Evolutionary conservation across 768 basidiomycete genomes (phyloP).

Genomic region (Coprinellus aureogranulatus): DNA sequence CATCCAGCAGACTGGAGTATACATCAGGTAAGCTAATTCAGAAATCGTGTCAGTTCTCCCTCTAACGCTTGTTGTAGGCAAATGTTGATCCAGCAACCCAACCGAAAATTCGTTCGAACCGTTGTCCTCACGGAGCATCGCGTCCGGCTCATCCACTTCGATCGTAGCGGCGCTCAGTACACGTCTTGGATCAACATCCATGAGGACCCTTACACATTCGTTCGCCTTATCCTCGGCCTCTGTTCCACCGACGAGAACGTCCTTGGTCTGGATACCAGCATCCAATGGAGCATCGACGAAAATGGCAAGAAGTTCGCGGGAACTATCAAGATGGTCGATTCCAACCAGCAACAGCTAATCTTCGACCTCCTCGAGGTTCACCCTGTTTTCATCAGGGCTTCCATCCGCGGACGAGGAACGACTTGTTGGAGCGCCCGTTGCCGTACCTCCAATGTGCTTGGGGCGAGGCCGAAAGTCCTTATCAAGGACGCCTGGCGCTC

Average conservation of each 20-base stretch:
- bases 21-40: neutral
- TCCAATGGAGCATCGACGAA: neutral
- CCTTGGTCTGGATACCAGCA: neutral
- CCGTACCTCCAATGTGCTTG: neutral
- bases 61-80: neutral
- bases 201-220: neutral
- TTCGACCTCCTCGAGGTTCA: neutral
- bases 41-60: too few relatives aligned
- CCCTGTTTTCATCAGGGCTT: neutral
- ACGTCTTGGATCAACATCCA: neutral
- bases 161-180: conserved; percentile 4
- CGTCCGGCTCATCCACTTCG: conserved; percentile 4
- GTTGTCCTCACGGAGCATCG: neutral
- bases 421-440: neutral
- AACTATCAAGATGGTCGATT: neutral
- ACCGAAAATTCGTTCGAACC: neutral
- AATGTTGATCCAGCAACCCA: conserved; percentile 1
- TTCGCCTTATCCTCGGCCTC: conserved; percentile 1
- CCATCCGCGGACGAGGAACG: conserved; percentile 1
- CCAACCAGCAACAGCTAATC: neutral
- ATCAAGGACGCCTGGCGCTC: neutral
- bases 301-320: neutral
- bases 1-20: neutral
- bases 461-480: neutral
- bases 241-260: neutral